phyloP scores from a whole-genome alignment of 148 eudicot genomes.

The Camellia sinensis region DNA sequence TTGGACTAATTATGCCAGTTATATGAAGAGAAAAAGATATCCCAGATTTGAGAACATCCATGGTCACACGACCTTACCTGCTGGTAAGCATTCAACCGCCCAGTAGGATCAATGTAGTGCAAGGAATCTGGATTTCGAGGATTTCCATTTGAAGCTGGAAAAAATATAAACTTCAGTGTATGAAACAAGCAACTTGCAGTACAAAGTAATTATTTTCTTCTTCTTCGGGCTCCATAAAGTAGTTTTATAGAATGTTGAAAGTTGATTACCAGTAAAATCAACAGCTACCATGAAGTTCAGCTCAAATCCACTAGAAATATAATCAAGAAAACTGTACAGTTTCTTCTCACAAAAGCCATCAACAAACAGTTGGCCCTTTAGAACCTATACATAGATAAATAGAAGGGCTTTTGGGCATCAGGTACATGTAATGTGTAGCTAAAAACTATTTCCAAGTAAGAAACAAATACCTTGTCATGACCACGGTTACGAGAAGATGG shows the following conservation, averaged over 20 bases:
- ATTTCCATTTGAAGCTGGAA: conserved; percentile 83
- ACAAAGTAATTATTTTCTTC: background rate
- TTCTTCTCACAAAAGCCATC: conserved; percentile 65
- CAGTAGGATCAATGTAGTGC: conserved; percentile 86
- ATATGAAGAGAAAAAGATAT: background rate
- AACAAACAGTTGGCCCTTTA: conserved; percentile 77
- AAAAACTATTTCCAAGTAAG: background rate
- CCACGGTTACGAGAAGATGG: conserved; percentile 47
- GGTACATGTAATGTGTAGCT: background rate
- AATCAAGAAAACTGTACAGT: conserved; percentile 76
- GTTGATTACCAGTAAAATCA: conserved; percentile 81
- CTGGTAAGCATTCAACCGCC: conserved; percentile 84
- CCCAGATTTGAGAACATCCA: conserved; percentile 1
- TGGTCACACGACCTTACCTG: conserved; percentile 41
- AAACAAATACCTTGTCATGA: conserved; percentile 61
- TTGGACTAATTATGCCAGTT: background rate
- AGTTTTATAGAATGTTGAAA: conserved; percentile 1
- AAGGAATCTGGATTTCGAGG: conserved; percentile 62
- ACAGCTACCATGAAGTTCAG: conserved; percentile 78
- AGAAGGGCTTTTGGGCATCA: conserved; percentile 22
- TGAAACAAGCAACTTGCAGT: background rate
- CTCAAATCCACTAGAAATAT: conserved; percentile 90
- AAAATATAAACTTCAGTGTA: conserved; percentile 1
- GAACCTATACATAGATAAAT: conserved; percentile 54
- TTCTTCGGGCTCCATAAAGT: background rate